phyloP scores from a whole-genome alignment of 768 basidiomycete genomes.

The Daedaleopsis nitida region DNA sequence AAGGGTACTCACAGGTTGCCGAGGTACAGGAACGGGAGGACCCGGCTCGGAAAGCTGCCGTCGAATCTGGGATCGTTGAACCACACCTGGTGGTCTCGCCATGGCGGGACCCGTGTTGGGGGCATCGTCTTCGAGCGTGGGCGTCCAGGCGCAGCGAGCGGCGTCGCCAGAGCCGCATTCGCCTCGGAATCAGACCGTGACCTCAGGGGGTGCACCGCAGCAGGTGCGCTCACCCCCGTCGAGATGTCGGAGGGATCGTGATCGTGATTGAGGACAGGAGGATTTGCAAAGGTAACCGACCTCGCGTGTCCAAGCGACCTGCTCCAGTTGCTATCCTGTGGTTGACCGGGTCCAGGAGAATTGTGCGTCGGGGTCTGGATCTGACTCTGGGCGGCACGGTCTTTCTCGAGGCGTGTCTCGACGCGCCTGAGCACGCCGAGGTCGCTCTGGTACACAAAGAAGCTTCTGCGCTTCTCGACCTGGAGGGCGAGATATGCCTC shows the following conservation, averaged over 20 bases:
- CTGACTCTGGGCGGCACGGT: slow-evolving; percentile 21
- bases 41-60: slow-evolving; percentile 92
- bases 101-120: slow-evolving; percentile 45
- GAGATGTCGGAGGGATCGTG: not conserved
- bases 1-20: slow-evolving; percentile 78
- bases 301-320: slow-evolving; percentile 14
- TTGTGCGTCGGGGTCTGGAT: not conserved
- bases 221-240: slow-evolving; percentile 3
- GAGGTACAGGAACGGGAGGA: slow-evolving; percentile 91
- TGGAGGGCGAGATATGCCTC: slow-evolving; percentile 95
- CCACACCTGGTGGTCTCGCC: slow-evolving; percentile 80
- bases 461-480: slow-evolving; percentile 74
- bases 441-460: slow-evolving; percentile 91
- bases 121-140: slow-evolving; percentile 75
- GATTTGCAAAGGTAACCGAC: slow-evolving; percentile 23
- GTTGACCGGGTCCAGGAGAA: not conserved
- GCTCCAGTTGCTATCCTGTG: not conserved
- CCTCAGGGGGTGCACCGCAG: slow-evolving; percentile 13
- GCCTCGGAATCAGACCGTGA: slow-evolving; percentile 20
- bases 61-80: slow-evolving; percentile 93
- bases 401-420: slow-evolving; percentile 51
- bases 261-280: slow-evolving; percentile 3
- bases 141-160: slow-evolving; percentile 33
- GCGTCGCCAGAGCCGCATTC: slow-evolving; percentile 1
- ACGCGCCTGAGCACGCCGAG: slow-evolving; percentile 70